Evolutionary conservation across 441 rosid species (phyloP), one percentile per base, ranked within the genome.

Genomic region (Syzygium syzygioides): DNA sequence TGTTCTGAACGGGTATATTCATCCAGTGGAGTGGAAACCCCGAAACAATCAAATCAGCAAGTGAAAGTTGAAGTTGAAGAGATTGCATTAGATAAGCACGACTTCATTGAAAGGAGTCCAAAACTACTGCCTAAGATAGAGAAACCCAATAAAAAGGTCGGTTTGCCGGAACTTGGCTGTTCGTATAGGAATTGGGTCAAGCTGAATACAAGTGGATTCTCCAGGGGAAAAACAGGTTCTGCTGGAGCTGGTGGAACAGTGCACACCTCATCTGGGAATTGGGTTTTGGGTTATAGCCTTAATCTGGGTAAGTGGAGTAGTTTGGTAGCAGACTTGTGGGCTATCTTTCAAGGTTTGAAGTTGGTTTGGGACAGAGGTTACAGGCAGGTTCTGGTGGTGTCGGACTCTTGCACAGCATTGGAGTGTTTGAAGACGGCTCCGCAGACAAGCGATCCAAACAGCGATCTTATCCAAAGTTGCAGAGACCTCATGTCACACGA

Each of bases 261-360:
- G 54, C 68, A 68, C 55, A 86, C 84, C 53, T 71, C 87, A 66
- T 53, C 55, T 23, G 90, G 87, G 6, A 71, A 86, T 17, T 88
- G 90, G 90, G 87, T 85, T 28, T 54, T 66, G 19, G 90, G 90
- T 20, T 88, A 85, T 55, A 60, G 86, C 80, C 28, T 54, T 28
- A 4, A 68, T 18, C 41, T 85, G 55, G 19, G 68, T 37, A 84
- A 60, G 57, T 50, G 88, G 55, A 50, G 71, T 48, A 87, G 88
- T 55, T 87, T 91, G 55, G 64, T 87, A 86, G 90, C 96, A 1
- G 95, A 91, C 85, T 87, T 96, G 54, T 90, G 93, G 91, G 95
- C 95, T 20, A 48, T 95, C 14, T 91, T 90, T 89, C 87, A 91
- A 62, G 98, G 98, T 83, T 90, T 94, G 62, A 89, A 55, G 88